phyloP scores from a whole-genome alignment of 164 flowering plant genomes.

The Vitis rupestris region DNA sequence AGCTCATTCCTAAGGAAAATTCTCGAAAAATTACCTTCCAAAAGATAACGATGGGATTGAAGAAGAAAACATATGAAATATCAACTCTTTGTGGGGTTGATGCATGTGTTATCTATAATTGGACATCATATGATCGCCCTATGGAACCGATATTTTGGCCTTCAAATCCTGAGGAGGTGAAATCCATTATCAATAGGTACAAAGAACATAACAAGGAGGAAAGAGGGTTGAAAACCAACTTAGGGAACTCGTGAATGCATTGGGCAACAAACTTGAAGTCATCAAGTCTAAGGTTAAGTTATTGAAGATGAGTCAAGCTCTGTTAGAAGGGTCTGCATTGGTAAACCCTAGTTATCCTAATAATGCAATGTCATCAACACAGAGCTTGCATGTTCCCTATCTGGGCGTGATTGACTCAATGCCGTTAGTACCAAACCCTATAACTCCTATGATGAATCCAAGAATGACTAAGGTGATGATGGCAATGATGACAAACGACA shows the following conservation, averaged over 20 bases:
- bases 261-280: no score
- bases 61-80: slow-evolving; percentile 26
- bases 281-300: no score
- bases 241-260: background rate
- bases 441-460: no score
- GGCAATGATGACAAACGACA: no score
- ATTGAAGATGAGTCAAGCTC: no score
- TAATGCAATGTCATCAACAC: no score
- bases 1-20: slow-evolving; percentile 15
- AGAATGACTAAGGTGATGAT: no score
- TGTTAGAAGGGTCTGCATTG: no score
- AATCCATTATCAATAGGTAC: background rate
- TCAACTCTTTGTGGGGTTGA: slow-evolving; percentile 27
- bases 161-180: background rate
- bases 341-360: no score
- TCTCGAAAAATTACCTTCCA: slow-evolving; percentile 15
- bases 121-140: background rate
- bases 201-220: background rate
- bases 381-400: no score
- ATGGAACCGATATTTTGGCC: slow-evolving; percentile 3
- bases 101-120: slow-evolving; percentile 13
- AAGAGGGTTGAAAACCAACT: background rate
- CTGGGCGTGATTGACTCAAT: no score
- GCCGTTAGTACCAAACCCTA: no score
- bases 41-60: slow-evolving; percentile 21